Conservation (phyloP, 257 asterid genomes). For the Nicotiana tomentosiformis region DNA sequence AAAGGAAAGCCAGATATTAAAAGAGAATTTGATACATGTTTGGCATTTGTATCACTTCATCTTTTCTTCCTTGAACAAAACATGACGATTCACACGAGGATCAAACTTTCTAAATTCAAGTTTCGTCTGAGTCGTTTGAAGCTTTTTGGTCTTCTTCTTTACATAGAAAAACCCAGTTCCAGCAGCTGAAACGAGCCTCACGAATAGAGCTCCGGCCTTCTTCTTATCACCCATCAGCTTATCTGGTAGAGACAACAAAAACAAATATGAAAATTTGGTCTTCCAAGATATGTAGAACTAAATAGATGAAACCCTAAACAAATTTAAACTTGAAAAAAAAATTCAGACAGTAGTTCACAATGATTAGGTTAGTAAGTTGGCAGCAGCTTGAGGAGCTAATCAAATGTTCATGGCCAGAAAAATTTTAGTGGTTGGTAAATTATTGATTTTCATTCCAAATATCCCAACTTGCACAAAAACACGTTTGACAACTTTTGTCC, state of each 20-base stretch:
- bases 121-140: not conserved
- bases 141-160: not conserved
- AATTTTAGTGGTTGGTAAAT: not conserved
- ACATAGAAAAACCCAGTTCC: not conserved
- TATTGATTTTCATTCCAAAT: not conserved
- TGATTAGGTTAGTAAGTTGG: not conserved
- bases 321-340: not conserved
- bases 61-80: not conserved
- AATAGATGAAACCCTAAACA: not conserved
- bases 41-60: not conserved
- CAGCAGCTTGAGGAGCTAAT: not conserved
- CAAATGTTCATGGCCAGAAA: not conserved
- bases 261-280: not conserved
- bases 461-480: not conserved
- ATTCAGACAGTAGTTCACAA: not conserved
- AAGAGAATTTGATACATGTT: not conserved
- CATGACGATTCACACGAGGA: not conserved
- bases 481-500: not conserved
- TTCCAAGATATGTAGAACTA: not conserved
- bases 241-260: not conserved
- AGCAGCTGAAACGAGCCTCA: not conserved
- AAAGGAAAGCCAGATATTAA: not conserved
- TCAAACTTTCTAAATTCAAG: not conserved
- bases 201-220: not conserved
- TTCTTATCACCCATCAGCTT: not conserved